Percentiles rank a stretch among this genome's conserved stretches.
Evolutionary conservation across 257 asterid species (phyloP).

Genomic region (Coffea eugenioides): DNA sequence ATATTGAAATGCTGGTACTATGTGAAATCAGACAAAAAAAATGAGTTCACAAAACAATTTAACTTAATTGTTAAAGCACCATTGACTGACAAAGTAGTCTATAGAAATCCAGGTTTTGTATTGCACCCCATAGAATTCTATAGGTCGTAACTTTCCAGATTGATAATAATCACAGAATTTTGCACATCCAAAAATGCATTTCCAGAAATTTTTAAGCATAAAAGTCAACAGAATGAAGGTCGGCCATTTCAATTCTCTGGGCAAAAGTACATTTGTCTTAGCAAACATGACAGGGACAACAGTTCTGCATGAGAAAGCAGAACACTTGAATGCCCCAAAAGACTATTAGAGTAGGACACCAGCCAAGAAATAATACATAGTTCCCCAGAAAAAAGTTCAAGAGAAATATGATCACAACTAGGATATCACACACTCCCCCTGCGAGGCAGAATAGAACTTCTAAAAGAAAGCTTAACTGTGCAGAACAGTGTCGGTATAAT

Average conservation of each 20-base stretch:
- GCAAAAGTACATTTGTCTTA: not conserved
- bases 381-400: not conserved
- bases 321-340: not conserved
- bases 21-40: not conserved
- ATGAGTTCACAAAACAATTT: not conserved
- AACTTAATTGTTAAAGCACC: not conserved
- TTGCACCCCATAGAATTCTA: not conserved
- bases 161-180: not conserved
- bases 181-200: not conserved
- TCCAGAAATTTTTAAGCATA: not conserved
- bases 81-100: not conserved
- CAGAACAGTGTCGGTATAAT: not conserved
- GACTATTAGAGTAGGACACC: not conserved
- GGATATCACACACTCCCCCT: too few relatives aligned
- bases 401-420: not conserved
- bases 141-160: not conserved
- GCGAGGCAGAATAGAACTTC: too few relatives aligned
- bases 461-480: not conserved
- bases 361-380: not conserved
- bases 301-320: not conserved
- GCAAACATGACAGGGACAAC: not conserved
- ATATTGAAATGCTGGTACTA: not conserved
- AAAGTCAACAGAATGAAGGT: not conserved
- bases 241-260: not conserved
- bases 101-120: not conserved